These are phyloP conservation scores for Cavenderia fasciculata DNA, from an alignment of 78 protist species.

Conservation along the genomic window DNA sequence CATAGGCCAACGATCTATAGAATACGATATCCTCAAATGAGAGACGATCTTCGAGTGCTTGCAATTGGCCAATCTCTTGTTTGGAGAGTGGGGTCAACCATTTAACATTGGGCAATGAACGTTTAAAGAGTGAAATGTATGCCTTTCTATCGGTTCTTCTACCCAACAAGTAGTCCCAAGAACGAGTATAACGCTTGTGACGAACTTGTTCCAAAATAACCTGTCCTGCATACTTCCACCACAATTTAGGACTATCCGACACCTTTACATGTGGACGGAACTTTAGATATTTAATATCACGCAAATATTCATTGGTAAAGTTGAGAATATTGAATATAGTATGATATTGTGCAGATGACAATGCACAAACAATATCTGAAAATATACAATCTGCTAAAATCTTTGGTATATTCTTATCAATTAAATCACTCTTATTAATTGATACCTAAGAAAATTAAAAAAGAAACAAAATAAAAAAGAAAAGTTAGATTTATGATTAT, in stretches of 20 bases:
- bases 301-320: slow-evolving; percentile 54
- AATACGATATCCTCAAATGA: slow-evolving; percentile 72
- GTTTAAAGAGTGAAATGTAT: slow-evolving; percentile 53
- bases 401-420: slow-evolving; percentile 58
- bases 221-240: slow-evolving; percentile 76
- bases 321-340: slow-evolving; percentile 30
- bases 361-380: slow-evolving; percentile 53
- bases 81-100: slow-evolving; percentile 54
- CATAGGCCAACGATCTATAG: slow-evolving; percentile 67
- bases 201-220: slow-evolving; percentile 33
- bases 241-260: slow-evolving; percentile 13
- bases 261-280: slow-evolving; percentile 50
- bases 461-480: too few relatives aligned
- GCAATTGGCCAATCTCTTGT: slow-evolving; percentile 2
- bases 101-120: slow-evolving; percentile 30
- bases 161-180: slow-evolving; percentile 34
- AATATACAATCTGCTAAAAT: slow-evolving; percentile 58
- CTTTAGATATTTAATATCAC: slow-evolving; percentile 68
- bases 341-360: slow-evolving; percentile 48
- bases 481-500: too few relatives aligned
- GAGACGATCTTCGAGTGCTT: slow-evolving; percentile 35
- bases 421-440: slow-evolving; percentile 62
- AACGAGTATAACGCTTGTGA: slow-evolving; percentile 5
- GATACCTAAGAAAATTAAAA: too few relatives aligned
- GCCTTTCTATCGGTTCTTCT: slow-evolving; percentile 36